Evolutionary conservation across 2,329 filamentous ascomycete genomes (phyloP).

Genomic region (Curvularia eragrostidis): DNA sequence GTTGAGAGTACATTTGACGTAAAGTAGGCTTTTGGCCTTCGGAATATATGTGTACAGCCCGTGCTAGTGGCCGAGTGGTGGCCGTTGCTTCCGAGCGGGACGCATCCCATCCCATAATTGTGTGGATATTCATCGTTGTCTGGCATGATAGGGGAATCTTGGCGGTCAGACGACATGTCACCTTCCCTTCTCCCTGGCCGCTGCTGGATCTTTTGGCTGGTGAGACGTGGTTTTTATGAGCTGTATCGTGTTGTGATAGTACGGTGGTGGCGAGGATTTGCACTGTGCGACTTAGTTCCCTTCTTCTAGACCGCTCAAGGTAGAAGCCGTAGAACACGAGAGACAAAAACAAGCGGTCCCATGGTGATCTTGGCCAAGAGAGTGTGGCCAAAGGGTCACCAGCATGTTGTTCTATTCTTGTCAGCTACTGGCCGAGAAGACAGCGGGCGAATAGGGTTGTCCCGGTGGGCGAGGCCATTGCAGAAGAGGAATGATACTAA

Average conservation of each 20-base stretch:
- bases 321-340: not conserved
- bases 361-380: not conserved
- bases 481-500: constrained; percentile 9
- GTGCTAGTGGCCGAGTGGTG: not conserved
- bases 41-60: not conserved
- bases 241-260: not conserved
- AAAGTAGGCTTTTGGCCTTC: not conserved
- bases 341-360: not conserved
- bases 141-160: not conserved
- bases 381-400: not conserved
- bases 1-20: not conserved
- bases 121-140: not conserved
- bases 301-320: not conserved
- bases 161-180: not conserved
- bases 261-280: not conserved
- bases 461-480: not conserved
- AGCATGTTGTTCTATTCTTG: not conserved
- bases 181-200: not conserved
- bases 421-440: not conserved
- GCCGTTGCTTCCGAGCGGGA: not conserved
- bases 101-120: not conserved
- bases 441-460: not conserved
- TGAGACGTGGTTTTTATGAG: not conserved
- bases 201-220: not conserved
- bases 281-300: not conserved